Base-by-base conservation (phyloP, 192 early-diverging fungal genomes). In the Pilaira anomala region DNA sequence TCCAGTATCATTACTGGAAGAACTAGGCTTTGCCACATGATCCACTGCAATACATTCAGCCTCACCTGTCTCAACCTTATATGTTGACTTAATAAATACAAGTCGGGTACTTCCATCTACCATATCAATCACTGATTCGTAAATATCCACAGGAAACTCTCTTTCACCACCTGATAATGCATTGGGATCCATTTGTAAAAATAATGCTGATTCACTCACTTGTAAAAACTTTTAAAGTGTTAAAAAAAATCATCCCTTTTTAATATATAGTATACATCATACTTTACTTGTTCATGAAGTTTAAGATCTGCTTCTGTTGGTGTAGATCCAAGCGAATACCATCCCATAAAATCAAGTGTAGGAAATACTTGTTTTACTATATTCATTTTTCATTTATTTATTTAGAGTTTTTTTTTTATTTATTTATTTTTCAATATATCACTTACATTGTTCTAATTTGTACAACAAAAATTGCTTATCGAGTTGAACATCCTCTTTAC, bases 1-100 rank as follows among this genome's bases (percentile, higher is more conserved):
- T n/a, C 75, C 71, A 28, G 76, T 67, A 28, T 83, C 83, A 13
- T 70, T 67, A n/a, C 78, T 80, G 12, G 80, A 79, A 29, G 66
- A 46, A n/a, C 56, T 68, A 5, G 78, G 81, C 49, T 88, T 84
- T 18, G 91, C 89, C 33, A 93, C 87, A 68, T 93, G 91, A 67
- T 94, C 89, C 9, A 94, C 86, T 8, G 93, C 90, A 66, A 94
- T 91, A 40, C 91, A 79, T 66, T 94, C 93, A 29, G 91, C 91
- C 60, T 94, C 93, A 24, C 85, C 85, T 6, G 93, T 92, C 61
- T 91, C 91, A 22, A 94, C 83, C 63, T 85, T 87, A 72, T 91
- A 94, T 25, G 77, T 55, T 14, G 80, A 62, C 62, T 83, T 73
- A 9, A 85, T 77, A 63, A 94, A 91, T 39, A 87, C 67, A 25